Conservation (phyloP, 2,329 filamentous ascomycete genomes). For the Bisporella sp. region DNA sequence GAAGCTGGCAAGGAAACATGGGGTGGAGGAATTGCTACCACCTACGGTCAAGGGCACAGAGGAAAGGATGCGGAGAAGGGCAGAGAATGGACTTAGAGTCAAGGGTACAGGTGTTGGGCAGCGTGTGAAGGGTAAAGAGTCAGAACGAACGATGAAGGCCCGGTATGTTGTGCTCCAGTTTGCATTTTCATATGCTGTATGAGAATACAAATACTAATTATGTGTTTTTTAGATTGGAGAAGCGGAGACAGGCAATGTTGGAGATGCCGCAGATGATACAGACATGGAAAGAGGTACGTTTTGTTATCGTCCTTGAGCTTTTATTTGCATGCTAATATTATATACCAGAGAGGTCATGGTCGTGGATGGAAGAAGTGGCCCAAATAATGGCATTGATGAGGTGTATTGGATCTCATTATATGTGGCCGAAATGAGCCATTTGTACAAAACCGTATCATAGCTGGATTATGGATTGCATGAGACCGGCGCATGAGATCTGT, state of each 20-base stretch:
- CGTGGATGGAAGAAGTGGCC: conserved; percentile 71
- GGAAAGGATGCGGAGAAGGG: conserved; percentile 60
- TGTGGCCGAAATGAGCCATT: no score
- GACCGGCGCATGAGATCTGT: no score
- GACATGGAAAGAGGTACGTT: conserved; percentile 82
- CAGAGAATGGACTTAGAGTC: conserved; percentile 74
- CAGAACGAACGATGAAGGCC: conserved; percentile 79
- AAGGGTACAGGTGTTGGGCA: conserved; percentile 92
- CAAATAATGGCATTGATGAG: conserved; percentile 30
- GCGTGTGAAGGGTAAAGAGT: conserved; percentile 88
- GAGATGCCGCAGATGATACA: conserved; percentile 89
- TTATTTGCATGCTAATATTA: conserved; percentile 28
- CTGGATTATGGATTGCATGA: no score
- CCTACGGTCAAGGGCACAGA: conserved; percentile 69
- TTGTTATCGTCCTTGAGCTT: not conserved
- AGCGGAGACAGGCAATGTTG: conserved; percentile 86
- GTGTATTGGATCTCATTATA: no score
- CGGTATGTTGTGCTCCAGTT: conserved; percentile 43
- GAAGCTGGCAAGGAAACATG: conserved; percentile 72
- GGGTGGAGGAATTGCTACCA: conserved; percentile 75
- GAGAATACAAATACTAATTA: not conserved
- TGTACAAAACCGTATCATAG: no score
- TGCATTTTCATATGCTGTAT: conserved; percentile 16
- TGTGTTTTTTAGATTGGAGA: conserved; percentile 61
- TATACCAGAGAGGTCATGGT: conserved; percentile 57